phyloP scores from a whole-genome alignment of 1,284 basidiomycete genomes.

The Boletus mariae region DNA sequence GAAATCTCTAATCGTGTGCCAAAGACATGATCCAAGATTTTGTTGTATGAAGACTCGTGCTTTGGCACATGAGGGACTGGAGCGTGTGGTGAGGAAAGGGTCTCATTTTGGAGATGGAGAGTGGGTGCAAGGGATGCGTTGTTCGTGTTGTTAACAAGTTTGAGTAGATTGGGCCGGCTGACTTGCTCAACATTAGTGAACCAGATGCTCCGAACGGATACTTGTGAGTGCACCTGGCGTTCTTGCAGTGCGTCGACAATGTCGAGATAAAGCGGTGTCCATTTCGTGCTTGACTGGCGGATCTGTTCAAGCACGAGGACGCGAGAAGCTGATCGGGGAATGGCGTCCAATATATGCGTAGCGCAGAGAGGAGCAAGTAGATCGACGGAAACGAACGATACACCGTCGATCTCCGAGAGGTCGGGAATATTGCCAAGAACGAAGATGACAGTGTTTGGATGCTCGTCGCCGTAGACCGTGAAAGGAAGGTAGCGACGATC shows the following conservation, averaged over 20 bases:
- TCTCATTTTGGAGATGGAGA: conserved; percentile 43
- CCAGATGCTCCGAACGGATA: conserved; percentile 57
- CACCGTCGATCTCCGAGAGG: conserved; percentile 48
- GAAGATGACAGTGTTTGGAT: conserved; percentile 68
- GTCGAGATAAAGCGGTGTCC: conserved; percentile 87
- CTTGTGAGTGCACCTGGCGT: conserved; percentile 45
- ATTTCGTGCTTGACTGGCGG: conserved; percentile 74
- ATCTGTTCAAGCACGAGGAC: conserved; percentile 87
- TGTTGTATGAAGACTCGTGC: conserved; percentile 90
- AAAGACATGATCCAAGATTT: conserved; percentile 84
- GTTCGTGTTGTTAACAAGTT: conserved; percentile 45
- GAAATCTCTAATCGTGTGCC: conserved; percentile 79
- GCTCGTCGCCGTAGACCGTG: conserved; percentile 41
- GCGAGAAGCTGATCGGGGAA: conserved; percentile 64
- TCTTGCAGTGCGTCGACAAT: conserved; percentile 73
- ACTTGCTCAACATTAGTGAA: conserved; percentile 51
- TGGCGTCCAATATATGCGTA: conserved; percentile 57
- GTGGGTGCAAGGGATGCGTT: conserved; percentile 38
- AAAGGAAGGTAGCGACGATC: conserved; percentile 60
- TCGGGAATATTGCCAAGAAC: conserved; percentile 60
- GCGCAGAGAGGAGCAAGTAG: conserved; percentile 75
- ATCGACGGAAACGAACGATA: conserved; percentile 66
- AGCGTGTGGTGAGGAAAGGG: conserved; percentile 19
- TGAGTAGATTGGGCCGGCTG: conserved; percentile 43
- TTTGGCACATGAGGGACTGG: conserved; percentile 66